Percentiles rank a stretch among this genome's conserved stretches.
These are phyloP conservation scores for Metschnikowia matae DNA, from an alignment of 805 yeast genomes.

Conservation along the genomic window DNA sequence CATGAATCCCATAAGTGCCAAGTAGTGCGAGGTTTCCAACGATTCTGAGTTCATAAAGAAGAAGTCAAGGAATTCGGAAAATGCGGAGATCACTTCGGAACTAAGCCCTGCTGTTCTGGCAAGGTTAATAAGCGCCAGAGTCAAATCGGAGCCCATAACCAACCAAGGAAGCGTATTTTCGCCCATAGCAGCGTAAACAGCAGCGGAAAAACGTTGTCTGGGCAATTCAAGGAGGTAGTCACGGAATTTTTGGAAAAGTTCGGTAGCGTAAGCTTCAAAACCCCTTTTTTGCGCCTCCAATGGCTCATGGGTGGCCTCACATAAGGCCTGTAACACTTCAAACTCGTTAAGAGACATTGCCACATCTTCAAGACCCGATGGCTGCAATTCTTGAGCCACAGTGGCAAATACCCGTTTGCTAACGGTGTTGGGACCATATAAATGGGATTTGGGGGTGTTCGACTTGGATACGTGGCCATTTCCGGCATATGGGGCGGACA, in stretches of 20 bases:
- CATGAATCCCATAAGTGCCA: conserved; percentile 33
- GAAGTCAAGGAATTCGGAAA: conserved; percentile 23
- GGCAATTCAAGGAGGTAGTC: conserved; percentile 47
- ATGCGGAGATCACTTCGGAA: conserved; percentile 25
- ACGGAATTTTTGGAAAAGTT: conserved; percentile 42
- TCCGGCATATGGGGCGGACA: too few species aligned
- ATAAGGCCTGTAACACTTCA: conserved; percentile 55
- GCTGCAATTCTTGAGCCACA: neutral
- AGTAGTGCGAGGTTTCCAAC: conserved; percentile 30
- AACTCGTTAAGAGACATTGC: conserved; percentile 50
- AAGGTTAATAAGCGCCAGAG: conserved; percentile 31
- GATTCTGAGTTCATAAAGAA: conserved; percentile 19
- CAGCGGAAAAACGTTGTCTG: conserved; percentile 40
- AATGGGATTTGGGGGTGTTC: too few species aligned
- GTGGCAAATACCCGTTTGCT: neutral
- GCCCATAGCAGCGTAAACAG: conserved; percentile 26
- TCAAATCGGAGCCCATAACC: conserved; percentile 29
- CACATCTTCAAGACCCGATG: conserved; percentile 15
- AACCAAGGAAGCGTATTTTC: conserved; percentile 32
- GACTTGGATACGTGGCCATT: too few species aligned
- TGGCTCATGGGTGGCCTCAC: conserved; percentile 21
- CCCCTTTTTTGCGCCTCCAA: neutral
- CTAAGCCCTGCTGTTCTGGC: conserved; percentile 24
- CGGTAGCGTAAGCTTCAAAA: conserved; percentile 25
- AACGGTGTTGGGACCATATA: too few species aligned